A percentile compares a stretch with the other conserved stretches of the same genome.
phyloP scores from a whole-genome alignment of 352 stramenopile genomes.

The Phytopythium helicoides region DNA sequence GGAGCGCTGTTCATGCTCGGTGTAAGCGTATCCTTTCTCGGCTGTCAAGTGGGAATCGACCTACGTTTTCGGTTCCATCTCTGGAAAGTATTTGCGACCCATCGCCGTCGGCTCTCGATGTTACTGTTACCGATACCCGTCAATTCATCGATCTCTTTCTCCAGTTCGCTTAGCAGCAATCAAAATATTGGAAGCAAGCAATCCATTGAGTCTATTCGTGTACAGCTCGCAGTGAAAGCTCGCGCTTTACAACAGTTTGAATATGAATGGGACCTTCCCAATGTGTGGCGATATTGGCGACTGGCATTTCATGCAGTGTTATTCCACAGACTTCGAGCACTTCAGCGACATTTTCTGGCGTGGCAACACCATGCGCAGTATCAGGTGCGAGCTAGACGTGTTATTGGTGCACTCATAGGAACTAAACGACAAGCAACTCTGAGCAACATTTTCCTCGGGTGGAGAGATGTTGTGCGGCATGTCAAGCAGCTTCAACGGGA shows the following conservation, averaged over 20 bases:
- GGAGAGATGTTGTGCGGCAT: conserved; percentile 34
- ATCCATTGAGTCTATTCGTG: conserved; percentile 6
- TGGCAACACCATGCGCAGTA: conserved; percentile 30
- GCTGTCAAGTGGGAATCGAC: conserved; percentile 27
- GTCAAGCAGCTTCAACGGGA: conserved; percentile 48
- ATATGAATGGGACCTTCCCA: conserved; percentile 33
- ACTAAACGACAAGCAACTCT: conserved; percentile 5
- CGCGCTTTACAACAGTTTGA: conserved; percentile 49
- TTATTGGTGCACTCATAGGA: conserved; percentile 17
- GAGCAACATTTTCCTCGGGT: conserved; percentile 21
- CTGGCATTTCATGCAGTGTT: conserved; percentile 57
- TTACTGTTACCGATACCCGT: conserved; percentile 11
- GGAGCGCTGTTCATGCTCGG: conserved; percentile 19
- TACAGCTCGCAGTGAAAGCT: conserved; percentile 30
- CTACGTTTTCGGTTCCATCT: conserved; percentile 50
- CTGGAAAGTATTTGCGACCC: conserved; percentile 41
- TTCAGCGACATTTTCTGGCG: conserved; percentile 23
- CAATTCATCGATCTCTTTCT: background rate
- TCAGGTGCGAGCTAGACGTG: conserved; percentile 8
- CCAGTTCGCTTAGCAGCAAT: background rate
- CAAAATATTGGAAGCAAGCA: background rate
- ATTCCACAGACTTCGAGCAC: conserved; percentile 48
- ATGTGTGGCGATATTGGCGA: conserved; percentile 54
- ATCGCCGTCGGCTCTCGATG: conserved; percentile 24
- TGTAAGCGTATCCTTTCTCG: conserved; percentile 35